These are phyloP conservation scores for Cladophialophora yegresii DNA, from an alignment of 2,329 filamentous ascomycete genomes.

Conservation along the genomic window DNA sequence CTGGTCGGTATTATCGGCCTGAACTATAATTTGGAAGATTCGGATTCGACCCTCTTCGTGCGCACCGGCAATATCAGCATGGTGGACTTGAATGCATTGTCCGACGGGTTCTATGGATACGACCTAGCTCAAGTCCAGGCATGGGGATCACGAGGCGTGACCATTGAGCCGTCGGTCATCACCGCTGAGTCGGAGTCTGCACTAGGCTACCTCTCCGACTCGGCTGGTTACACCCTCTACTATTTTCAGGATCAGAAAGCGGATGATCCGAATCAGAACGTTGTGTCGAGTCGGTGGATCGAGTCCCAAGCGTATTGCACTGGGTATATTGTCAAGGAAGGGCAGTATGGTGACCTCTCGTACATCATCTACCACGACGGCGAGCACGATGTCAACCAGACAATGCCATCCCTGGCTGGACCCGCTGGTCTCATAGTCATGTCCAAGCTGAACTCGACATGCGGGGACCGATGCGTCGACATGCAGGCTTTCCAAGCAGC, in stretches of 20 bases:
- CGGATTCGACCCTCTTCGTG: slow-evolving; percentile 12
- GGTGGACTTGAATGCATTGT: slow-evolving; percentile 25
- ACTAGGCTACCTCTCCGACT: slow-evolving; percentile 19
- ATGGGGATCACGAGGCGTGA: slow-evolving; percentile 30
- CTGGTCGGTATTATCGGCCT: slow-evolving; percentile 35
- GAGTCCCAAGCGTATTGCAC: slow-evolving; percentile 25
- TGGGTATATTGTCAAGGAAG: slow-evolving; percentile 24
- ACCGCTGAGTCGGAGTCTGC: slow-evolving; percentile 28
- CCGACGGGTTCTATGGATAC: slow-evolving; percentile 17
- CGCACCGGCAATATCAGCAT: slow-evolving; percentile 26
- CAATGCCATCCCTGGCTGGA: slow-evolving; percentile 21
- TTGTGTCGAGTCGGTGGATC: slow-evolving; percentile 24
- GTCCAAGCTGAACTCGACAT: slow-evolving; percentile 30
- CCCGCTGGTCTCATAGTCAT: slow-evolving; percentile 26
- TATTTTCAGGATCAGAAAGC: slow-evolving; percentile 32
- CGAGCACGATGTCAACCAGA: slow-evolving; percentile 28
- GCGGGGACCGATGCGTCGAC: slow-evolving; percentile 28
- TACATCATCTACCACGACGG: slow-evolving; percentile 31
- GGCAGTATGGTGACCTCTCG: slow-evolving; percentile 27
- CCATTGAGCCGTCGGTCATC: slow-evolving; percentile 15
- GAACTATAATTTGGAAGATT: slow-evolving; percentile 32
- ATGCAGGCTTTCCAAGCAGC: slow-evolving; percentile 28
- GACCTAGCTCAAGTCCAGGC: slow-evolving; percentile 24
- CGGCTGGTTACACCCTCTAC: slow-evolving; percentile 23
- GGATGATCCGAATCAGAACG: slow-evolving; percentile 3